phyloP scores from a whole-genome alignment of 1,284 basidiomycete genomes.

The Stygiomarasmius scandens region DNA sequence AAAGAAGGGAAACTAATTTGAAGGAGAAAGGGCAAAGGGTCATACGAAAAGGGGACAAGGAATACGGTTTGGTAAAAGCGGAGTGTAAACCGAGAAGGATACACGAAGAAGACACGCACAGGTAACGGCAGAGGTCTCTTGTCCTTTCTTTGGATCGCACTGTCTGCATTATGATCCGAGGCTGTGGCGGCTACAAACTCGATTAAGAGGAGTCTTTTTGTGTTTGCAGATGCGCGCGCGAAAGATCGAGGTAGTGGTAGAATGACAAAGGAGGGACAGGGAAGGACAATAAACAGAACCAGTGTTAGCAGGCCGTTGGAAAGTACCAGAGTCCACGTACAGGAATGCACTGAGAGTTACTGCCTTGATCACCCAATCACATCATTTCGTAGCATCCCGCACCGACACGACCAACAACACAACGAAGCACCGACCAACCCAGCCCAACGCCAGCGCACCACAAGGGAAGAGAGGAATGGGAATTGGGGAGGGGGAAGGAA shows the following conservation, averaged over 20 bases:
- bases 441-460: too few relatives aligned
- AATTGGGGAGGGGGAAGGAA: conserved; percentile 8
- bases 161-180: conserved; percentile 58
- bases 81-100: too few relatives aligned
- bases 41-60: too few relatives aligned
- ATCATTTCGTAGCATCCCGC: not conserved
- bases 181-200: conserved; percentile 81
- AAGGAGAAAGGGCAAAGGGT: too few relatives aligned
- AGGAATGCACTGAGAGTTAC: conserved; percentile 80
- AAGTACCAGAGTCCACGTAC: conserved; percentile 43
- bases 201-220: conserved; percentile 79
- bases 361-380: too few relatives aligned
- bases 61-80: too few relatives aligned
- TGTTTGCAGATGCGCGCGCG: not conserved
- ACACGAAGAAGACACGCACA: conserved; percentile 40
- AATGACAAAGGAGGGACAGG: not conserved
- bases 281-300: conserved; percentile 18
- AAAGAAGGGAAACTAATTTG: too few relatives aligned
- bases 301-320: too few relatives aligned
- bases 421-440: not conserved
- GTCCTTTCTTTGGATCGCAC: conserved; percentile 78
- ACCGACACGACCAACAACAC: not conserved
- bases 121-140: conserved; percentile 77
- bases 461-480: conserved; percentile 12
- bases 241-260: conserved; percentile 12